Evolutionary conservation across 345 rosid genomes (phyloP).

Genomic region (Psidium guajava): DNA sequence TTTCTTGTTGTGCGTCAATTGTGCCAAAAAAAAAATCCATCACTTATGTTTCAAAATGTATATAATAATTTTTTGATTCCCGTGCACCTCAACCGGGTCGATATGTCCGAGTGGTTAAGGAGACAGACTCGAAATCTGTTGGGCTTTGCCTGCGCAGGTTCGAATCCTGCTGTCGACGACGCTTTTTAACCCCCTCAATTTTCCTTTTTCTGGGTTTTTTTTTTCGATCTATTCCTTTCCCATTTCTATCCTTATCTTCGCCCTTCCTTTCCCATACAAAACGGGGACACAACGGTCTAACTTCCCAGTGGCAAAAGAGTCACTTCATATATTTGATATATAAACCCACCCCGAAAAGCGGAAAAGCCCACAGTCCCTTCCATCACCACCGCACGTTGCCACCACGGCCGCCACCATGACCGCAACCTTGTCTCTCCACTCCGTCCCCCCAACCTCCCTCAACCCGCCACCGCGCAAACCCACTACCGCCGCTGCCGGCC

Average conservation of each 20-base stretch:
- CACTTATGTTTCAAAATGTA: no score
- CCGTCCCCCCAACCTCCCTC: slow-evolving; percentile 7
- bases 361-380: not conserved
- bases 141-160: slow-evolving; percentile 99
- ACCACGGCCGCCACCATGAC: not conserved
- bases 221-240: not conserved
- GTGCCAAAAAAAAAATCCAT: not conserved
- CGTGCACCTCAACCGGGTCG: no score
- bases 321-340: not conserved
- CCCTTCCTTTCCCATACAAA: not conserved
- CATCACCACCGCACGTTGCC: not conserved
- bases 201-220: not conserved
- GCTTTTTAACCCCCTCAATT: not conserved
- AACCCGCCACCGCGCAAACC: not conserved
- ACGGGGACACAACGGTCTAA: not conserved
- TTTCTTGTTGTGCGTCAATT: not conserved
- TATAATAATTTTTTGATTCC: no score
- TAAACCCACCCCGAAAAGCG: not conserved
- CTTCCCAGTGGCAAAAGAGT: not conserved
- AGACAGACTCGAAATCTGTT: slow-evolving; percentile 98
- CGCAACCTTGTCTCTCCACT: slow-evolving; percentile 3
- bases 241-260: not conserved
- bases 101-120: slow-evolving; percentile 99
- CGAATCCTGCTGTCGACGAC: slow-evolving; percentile 99
- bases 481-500: slow-evolving; percentile 2